Evolutionary conservation across 2,329 filamentous ascomycete genomes (phyloP).

Genomic region (Acarospora socialis): DNA sequence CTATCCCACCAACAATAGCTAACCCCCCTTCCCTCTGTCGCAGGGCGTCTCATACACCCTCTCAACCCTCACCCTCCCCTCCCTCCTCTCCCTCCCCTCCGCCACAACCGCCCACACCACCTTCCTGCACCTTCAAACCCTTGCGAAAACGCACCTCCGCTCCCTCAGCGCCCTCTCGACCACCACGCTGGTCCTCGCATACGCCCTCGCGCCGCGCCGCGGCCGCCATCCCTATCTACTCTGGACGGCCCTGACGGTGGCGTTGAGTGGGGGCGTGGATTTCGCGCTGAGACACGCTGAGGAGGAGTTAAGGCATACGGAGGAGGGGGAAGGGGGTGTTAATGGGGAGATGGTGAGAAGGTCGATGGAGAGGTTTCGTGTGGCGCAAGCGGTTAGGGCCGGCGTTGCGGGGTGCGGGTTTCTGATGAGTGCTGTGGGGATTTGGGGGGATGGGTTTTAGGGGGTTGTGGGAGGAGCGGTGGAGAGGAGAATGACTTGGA

Average conservation of each 20-base stretch:
- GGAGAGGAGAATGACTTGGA: too few relatives aligned
- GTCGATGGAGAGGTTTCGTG: constrained; percentile 41
- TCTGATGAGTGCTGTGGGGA: constrained; percentile 46
- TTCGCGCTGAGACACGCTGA: constrained; percentile 36
- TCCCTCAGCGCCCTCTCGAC: constrained; percentile 55
- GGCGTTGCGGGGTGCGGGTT: constrained; percentile 43
- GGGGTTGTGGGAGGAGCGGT: constrained; percentile 13
- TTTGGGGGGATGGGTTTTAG: constrained; percentile 47
- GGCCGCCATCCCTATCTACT: constrained; percentile 78
- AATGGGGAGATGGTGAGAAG: constrained; percentile 46
- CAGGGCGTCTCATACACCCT: constrained; percentile 84
- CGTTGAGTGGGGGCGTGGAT: constrained; percentile 54
- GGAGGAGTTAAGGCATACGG: constrained; percentile 30
- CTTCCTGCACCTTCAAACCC: constrained; percentile 51
- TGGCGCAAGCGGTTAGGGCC: too few relatives aligned
- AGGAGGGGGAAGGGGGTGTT: constrained; percentile 34
- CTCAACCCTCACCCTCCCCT: constrained; percentile 61
- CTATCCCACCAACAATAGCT: background rate
- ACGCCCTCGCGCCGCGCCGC: constrained; percentile 56
- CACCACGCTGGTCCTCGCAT: constrained; percentile 62
- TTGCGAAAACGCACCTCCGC: constrained; percentile 51
- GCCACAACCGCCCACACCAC: constrained; percentile 56
- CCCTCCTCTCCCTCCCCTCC: constrained; percentile 66
- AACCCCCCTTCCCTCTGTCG: background rate
- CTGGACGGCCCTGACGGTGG: constrained; percentile 55